Conservation (phyloP, 345 rosid species). For the Syzygium aromaticum region DNA sequence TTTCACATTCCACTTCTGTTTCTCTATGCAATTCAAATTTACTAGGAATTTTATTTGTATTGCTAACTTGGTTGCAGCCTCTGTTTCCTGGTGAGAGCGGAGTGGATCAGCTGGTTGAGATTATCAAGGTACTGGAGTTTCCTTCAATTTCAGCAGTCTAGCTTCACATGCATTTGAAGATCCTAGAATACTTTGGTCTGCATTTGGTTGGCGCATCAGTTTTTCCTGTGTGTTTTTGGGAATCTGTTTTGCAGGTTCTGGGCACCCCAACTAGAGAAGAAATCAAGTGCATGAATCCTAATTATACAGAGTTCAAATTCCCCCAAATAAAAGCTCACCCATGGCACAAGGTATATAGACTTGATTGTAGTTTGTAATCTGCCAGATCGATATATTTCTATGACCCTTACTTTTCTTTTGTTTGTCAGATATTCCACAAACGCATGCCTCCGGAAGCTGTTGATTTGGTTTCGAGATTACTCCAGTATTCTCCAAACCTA, state of each 20-base stretch:
- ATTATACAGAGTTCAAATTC: constrained; percentile 17
- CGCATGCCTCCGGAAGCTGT: constrained; percentile 20
- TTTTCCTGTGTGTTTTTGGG: not conserved
- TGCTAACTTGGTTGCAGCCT: constrained; percentile 4
- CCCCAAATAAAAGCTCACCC: constrained; percentile 21
- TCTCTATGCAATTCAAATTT: not conserved
- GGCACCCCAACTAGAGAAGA: constrained; percentile 22
- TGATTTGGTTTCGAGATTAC: constrained; percentile 15
- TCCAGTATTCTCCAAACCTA: constrained; percentile 16
- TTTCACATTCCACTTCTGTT: not conserved
- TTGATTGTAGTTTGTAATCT: not conserved
- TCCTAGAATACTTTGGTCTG: not conserved
- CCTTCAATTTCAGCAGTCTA: not conserved
- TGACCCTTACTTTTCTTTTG: not conserved
- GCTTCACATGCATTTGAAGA: not conserved
- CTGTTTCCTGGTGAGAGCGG: constrained; percentile 19
- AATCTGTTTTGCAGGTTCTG: constrained; percentile 5
- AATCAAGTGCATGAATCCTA: constrained; percentile 21
- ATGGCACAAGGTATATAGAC: constrained; percentile 16
- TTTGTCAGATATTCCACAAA: constrained; percentile 16
- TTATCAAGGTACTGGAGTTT: constrained; percentile 10
- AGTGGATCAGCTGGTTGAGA: constrained; percentile 18
- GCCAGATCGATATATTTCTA: not conserved
- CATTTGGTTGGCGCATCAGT: not conserved
- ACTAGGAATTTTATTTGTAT: not conserved